Base-by-base conservation (phyloP, 345 rosid species). In the Camelina neglecta region DNA sequence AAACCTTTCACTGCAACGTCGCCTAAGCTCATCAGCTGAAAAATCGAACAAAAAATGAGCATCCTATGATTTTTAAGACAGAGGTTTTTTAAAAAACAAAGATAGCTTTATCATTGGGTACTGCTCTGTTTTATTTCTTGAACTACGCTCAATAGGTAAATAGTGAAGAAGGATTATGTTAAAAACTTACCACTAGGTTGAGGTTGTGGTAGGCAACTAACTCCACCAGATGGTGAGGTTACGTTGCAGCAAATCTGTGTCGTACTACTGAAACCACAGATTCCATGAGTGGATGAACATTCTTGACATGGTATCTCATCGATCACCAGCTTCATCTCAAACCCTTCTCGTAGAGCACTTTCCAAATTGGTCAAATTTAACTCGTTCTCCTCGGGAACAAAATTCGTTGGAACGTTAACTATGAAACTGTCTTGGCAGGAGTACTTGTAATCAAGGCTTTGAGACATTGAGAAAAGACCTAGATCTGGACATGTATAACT, bases 1-100 rank as follows among this genome's bases (percentile, higher is more conserved):
- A 51, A 50, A 51, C 26, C 11, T 16, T 16, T 2, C 11, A 1
- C 16, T 29, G 77, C 84, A 78, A 45, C 51, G 51, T n/a, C 21
- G 50, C 12, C 1, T 20, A 49, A 11, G 66, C 2, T 35, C 44
- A 26, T 55, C 45, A 15, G 10, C 60, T 15, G 71, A 29, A 55
- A 13, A 3, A 50, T 4, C 7, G 64, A 54, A 24, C 29, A 54
- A 6, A 55, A 24, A 55, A 54, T 54, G 16, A n/a, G 60, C 16
- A 44, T 44, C 48, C 0, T 23, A 11, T 10, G 31, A 1, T 36
- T 10, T 10, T 21, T 10, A 51, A 6, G 56, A 20, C 24, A 49
- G 9, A 18, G 54, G 18, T 7, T 16, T 49, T 4, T 0, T 50
- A 11, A 4, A 21, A 10, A 12, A 51, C 12, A 7, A 11, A 9